Conservation (phyloP, 495 filamentous ascomycete genomes). For the Cenococcum geophilum region DNA sequence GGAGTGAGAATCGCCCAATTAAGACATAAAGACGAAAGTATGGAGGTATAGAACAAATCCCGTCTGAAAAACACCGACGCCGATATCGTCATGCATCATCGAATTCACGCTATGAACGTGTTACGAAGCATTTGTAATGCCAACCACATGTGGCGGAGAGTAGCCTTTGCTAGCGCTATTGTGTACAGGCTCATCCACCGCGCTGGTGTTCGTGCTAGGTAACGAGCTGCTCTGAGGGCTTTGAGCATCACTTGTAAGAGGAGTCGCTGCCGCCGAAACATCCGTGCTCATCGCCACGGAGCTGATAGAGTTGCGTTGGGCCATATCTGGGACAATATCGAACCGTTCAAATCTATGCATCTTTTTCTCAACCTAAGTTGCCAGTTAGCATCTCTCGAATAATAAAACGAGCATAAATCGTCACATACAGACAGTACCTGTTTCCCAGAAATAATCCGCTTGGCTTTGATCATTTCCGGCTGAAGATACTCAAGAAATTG, state of each 20-base stretch:
- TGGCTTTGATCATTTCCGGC: conserved; percentile 64
- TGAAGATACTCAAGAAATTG: conserved; percentile 66
- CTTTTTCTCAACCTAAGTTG: conserved; percentile 37
- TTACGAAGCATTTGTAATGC: conserved; percentile 23
- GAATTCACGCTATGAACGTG: not conserved
- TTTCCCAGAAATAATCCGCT: conserved; percentile 69
- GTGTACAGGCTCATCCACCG: conserved; percentile 43
- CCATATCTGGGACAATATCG: conserved; percentile 8
- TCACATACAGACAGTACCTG: conserved; percentile 51
- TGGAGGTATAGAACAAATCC: conserved; percentile 26
- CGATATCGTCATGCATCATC: conserved; percentile 12
- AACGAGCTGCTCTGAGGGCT: conserved; percentile 58
- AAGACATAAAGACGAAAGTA: conserved; percentile 11
- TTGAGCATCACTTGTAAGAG: conserved; percentile 56
- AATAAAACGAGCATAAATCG: not conserved
- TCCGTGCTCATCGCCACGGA: conserved; percentile 27
- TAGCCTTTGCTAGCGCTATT: conserved; percentile 20
- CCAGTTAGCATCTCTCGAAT: conserved; percentile 1
- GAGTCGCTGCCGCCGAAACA: conserved; percentile 43
- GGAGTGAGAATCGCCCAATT: conserved; percentile 1
- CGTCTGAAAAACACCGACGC: conserved; percentile 8
- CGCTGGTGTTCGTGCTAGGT: conserved; percentile 53
- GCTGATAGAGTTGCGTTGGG: conserved; percentile 15
- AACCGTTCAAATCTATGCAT: conserved; percentile 34
- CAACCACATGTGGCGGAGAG: conserved; percentile 11